These are phyloP conservation scores for Microsporum audouinii DNA, from an alignment of 2,329 filamentous ascomycete genomes.

Conservation along the genomic window DNA sequence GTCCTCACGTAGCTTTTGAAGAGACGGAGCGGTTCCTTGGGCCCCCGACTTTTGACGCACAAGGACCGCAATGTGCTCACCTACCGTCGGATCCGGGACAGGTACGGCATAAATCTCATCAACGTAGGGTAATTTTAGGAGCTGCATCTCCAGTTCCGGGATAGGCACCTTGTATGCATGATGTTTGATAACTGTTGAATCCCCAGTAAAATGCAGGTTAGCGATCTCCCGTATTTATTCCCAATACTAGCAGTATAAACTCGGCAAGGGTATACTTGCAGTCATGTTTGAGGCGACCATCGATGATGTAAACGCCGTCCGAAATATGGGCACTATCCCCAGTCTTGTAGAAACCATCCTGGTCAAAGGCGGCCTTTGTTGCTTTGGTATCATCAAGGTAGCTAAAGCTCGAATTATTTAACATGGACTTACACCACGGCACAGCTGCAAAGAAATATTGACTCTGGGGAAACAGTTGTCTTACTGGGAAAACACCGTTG, in stretches of 20 bases:
- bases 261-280: conserved; percentile 10
- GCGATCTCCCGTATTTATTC: not conserved
- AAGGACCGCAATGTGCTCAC: conserved; percentile 5
- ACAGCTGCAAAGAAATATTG: no score
- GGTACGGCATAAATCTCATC: conserved; percentile 13
- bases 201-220: not conserved
- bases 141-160: conserved; percentile 11
- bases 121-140: conserved; percentile 14
- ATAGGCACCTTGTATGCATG: conserved; percentile 10
- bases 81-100: conserved; percentile 7
- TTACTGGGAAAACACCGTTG: conserved; percentile 8
- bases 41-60: conserved; percentile 1
- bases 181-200: conserved; percentile 10
- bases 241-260: not conserved
- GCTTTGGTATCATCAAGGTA: conserved; percentile 8
- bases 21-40: not conserved
- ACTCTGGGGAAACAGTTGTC: not conserved
- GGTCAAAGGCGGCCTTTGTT: conserved; percentile 10
- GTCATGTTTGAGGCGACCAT: conserved; percentile 15
- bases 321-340: conserved; percentile 14
- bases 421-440: no score
- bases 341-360: conserved; percentile 17
- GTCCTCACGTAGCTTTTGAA: conserved; percentile 9
- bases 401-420: not conserved
- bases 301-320: conserved; percentile 13